phyloP scores from a whole-genome alignment of 306 rosid species.

The Fragaria nilgerrensis region DNA sequence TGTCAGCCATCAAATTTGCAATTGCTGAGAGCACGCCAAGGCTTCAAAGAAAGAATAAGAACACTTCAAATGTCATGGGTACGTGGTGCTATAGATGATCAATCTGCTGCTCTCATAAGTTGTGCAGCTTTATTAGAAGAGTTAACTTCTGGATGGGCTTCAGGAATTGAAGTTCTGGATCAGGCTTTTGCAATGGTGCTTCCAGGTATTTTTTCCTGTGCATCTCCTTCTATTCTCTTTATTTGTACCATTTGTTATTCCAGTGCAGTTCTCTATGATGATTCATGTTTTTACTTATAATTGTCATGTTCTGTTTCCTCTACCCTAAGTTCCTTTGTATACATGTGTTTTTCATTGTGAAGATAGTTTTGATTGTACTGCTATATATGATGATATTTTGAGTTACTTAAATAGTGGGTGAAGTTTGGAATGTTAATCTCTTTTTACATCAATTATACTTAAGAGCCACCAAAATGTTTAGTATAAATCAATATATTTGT shows the following conservation, averaged over 20 bases:
- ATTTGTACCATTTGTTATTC: neutral
- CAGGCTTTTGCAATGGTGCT: constrained; percentile 91
- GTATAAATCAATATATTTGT: neutral
- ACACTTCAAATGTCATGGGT: constrained; percentile 66
- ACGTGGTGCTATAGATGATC: constrained; percentile 71
- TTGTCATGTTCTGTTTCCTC: constrained; percentile 4
- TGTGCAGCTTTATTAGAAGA: constrained; percentile 85
- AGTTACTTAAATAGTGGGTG: neutral
- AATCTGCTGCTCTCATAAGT: constrained; percentile 71
- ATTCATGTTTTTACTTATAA: neutral
- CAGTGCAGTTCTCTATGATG: neutral
- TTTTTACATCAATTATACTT: neutral
- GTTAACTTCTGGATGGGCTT: constrained; percentile 71
- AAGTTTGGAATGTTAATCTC: neutral
- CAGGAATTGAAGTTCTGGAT: constrained; percentile 64
- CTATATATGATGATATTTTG: neutral
- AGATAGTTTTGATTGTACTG: neutral
- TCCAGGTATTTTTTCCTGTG: constrained; percentile 57
- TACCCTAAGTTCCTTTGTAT: neutral
- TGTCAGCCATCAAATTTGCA: constrained; percentile 72
- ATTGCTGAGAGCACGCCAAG: constrained; percentile 83
- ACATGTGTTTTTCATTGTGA: neutral
- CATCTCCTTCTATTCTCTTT: neutral
- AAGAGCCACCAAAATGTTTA: neutral
- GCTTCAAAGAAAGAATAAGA: constrained; percentile 78